Evolutionary conservation across 306 rosid species (phyloP).

Genomic region (Albizia julibrissin): DNA sequence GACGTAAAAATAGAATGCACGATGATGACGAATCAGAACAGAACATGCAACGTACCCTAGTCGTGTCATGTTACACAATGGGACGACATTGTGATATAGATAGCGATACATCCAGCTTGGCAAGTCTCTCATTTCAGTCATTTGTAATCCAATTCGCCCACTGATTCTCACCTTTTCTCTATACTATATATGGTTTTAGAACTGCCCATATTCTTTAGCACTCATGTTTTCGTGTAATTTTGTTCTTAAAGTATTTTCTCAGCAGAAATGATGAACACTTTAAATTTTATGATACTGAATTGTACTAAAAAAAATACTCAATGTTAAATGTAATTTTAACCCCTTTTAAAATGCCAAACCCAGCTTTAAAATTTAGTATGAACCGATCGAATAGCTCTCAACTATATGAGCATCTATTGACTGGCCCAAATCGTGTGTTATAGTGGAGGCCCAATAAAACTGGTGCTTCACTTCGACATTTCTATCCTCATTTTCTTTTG

Average conservation of each 20-base stretch:
- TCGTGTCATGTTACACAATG: background rate
- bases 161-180: background rate
- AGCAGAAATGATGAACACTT: fast-evolving
- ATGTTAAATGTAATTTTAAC: too few relatives aligned
- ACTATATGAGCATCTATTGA: background rate
- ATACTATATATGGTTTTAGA: background rate
- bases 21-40: background rate
- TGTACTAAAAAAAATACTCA: too few relatives aligned
- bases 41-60: background rate
- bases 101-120: background rate
- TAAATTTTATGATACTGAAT: too few relatives aligned
- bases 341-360: too few relatives aligned
- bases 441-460: background rate
- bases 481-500: too few relatives aligned
- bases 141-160: background rate
- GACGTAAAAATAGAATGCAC: background rate
- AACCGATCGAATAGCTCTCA: too few relatives aligned
- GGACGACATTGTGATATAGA: background rate
- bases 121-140: background rate
- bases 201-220: background rate
- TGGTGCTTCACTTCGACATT: too few relatives aligned
- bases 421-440: background rate
- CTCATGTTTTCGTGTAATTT: too few relatives aligned
- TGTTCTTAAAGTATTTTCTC: too few relatives aligned
- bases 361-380: too few relatives aligned